Base-by-base conservation (phyloP, 2,329 filamentous ascomycete genomes). In the Paecilomyces sp. region DNA sequence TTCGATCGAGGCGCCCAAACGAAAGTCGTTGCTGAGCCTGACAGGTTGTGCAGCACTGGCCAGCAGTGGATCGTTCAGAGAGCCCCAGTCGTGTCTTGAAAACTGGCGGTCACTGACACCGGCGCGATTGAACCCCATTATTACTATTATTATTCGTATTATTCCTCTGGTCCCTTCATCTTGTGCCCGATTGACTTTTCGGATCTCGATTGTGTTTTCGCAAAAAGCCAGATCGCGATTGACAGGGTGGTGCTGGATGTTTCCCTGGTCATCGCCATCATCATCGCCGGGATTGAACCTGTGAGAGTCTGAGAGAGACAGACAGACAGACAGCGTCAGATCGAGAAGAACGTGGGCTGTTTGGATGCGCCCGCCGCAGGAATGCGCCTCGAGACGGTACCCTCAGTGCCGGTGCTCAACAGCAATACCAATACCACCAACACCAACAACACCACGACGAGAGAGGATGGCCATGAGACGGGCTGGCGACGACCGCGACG, bases 401-500 rank as follows among this genome's bases (percentile, higher is more conserved):
- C 36, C 36, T 47, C 36, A 15, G 25, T 34, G 25, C 28, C 52
- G 5, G n/a, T 18, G 15, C 18, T 31, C n/a, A 33, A 25, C 47
- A 28, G 25, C 25, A 28, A 28, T 28, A 3, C 3, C 25, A 28
- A 28, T 28, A 28, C 1, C 25, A 28, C 3, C 25, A 28, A 1
- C 25, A 28, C 25, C 3, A 28, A 28, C 25, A 28, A 28, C 25
- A 28, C 25, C 25, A 28, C 25, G 3, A 6, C 25, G 3, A 28
- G 25, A 28, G 25, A 28, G 13, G 34, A 25, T 9, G 24, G 28
- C 33, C 36, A 2, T 28, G 41, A 15, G 57, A 36, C 25, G 18
- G 24, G 24, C 34, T 62, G 57, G 61, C 54, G 47, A 28, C 61
- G 62, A 51, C 61, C 61, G 34, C 57, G 62, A 33, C 59, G 62